Percentiles rank a stretch among this genome's conserved stretches.
phyloP scores from a whole-genome alignment of 1,284 basidiomycete species.

The Baeospora myosura region DNA sequence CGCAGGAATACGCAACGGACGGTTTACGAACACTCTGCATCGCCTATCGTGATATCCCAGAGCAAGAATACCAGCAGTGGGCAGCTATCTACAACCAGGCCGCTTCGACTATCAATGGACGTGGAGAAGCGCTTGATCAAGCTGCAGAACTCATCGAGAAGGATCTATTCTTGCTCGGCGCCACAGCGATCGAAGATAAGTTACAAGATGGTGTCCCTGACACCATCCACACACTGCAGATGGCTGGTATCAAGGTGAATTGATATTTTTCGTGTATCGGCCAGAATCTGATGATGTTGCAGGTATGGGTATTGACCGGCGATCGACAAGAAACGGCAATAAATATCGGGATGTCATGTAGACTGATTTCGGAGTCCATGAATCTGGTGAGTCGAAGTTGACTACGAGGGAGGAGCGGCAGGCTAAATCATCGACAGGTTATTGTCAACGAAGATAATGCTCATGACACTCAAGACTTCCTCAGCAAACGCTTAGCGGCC shows the following conservation, averaged over 20 bases:
- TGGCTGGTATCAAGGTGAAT: constrained; percentile 89
- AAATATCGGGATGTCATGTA: constrained; percentile 97
- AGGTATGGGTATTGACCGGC: constrained; percentile 97
- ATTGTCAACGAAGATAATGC: constrained; percentile 90
- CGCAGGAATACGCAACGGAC: constrained; percentile 90
- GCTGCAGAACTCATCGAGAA: constrained; percentile 96
- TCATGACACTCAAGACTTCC: constrained; percentile 78
- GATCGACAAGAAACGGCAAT: constrained; percentile 99
- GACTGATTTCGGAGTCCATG: constrained; percentile 97
- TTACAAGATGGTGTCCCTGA: constrained; percentile 98
- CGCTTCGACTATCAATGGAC: constrained; percentile 86
- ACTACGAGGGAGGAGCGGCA: not conserved
- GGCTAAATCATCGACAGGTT: constrained; percentile 42
- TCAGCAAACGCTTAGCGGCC: constrained; percentile 83
- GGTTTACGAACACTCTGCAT: constrained; percentile 96
- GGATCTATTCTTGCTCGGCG: constrained; percentile 87
- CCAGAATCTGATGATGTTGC: constrained; percentile 2
- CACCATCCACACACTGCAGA: constrained; percentile 94
- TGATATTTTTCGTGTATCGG: constrained; percentile 2
- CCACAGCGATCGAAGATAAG: constrained; percentile 98
- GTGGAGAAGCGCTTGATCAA: constrained; percentile 88
- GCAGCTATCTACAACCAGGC: constrained; percentile 83
- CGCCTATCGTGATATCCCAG: constrained; percentile 86
- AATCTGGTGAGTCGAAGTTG: constrained; percentile 75
- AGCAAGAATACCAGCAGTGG: constrained; percentile 91